A percentile compares a stretch with the other conserved stretches of the same genome.
These are phyloP conservation scores for Wakefieldia striispora DNA, from an alignment of 768 basidiomycete species.

Conservation along the genomic window DNA sequence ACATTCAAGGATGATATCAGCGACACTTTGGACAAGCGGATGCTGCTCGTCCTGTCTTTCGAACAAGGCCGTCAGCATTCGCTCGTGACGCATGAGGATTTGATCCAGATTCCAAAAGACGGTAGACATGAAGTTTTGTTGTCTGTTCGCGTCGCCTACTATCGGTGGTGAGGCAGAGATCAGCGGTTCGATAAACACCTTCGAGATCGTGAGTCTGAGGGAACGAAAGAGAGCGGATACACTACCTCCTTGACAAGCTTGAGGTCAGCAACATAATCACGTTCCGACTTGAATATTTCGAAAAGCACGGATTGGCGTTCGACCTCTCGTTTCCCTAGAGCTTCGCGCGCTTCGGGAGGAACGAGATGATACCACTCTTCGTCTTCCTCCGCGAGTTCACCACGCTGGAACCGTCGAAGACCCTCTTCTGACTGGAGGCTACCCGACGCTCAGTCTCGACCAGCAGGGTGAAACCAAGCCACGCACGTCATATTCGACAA, in stretches of 20 bases:
- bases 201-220: constrained; percentile 2
- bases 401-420: constrained; percentile 64
- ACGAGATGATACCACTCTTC: constrained; percentile 85
- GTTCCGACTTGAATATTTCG: constrained; percentile 87
- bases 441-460: constrained; percentile 11
- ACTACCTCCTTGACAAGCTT: constrained; percentile 63
- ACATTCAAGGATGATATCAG: constrained; percentile 86
- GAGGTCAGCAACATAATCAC: constrained; percentile 84
- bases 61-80: constrained; percentile 71
- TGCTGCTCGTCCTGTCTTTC: constrained; percentile 81
- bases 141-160: constrained; percentile 47
- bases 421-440: constrained; percentile 66
- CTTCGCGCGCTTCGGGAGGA: constrained; percentile 64
- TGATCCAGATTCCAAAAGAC: constrained; percentile 83
- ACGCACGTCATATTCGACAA: constrained; percentile 42
- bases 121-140: constrained; percentile 68
- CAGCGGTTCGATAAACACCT: constrained; percentile 77
- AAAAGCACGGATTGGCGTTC: constrained; percentile 85
- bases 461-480: constrained; percentile 1
- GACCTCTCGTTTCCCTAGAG: constrained; percentile 74
- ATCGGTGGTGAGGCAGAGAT: constrained; percentile 60
- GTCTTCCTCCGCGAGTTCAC: constrained; percentile 61
- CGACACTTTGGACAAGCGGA: constrained; percentile 76
- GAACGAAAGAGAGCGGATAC: background rate
- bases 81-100: constrained; percentile 64